Evolutionary conservation across 345 rosid genomes (phyloP).

Genomic region (Aegle marmelos): DNA sequence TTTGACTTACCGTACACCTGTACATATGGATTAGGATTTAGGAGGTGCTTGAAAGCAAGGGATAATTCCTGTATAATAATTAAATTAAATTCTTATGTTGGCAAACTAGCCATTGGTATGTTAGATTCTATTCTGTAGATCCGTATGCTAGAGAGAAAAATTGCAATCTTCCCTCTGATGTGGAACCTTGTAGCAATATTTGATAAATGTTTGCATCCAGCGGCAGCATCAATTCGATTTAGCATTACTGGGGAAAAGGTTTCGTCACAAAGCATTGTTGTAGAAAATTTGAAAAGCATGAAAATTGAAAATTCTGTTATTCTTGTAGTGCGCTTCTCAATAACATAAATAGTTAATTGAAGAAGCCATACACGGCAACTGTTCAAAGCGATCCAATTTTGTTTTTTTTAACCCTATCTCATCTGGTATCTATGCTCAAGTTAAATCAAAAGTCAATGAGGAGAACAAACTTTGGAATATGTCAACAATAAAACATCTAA

Average conservation of each 20-base stretch:
- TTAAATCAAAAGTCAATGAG: not conserved
- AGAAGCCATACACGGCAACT: no score
- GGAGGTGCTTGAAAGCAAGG: not conserved
- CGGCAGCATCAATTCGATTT: not conserved
- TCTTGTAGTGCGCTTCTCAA: no score
- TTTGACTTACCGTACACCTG: not conserved
- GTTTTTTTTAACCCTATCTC: not conserved
- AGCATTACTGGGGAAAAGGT: no score
- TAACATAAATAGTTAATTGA: no score
- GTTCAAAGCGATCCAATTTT: not conserved
- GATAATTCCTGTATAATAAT: not conserved
- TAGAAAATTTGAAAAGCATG: no score
- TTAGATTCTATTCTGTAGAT: not conserved
- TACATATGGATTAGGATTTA: not conserved
- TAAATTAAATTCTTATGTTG: not conserved
- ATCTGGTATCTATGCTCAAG: not conserved
- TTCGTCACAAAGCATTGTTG: no score
- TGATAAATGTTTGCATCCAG: not conserved
- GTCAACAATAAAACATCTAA: not conserved
- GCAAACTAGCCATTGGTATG: not conserved
- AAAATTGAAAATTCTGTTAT: no score
- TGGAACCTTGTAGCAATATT: not conserved
- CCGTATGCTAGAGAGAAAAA: not conserved
- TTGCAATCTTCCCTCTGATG: not conserved
- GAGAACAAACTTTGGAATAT: not conserved